Evolutionary conservation across 495 filamentous ascomycete genomes (phyloP), one percentile per base, ranked within the genome.

Genomic region (Pyrenula massariospora): DNA sequence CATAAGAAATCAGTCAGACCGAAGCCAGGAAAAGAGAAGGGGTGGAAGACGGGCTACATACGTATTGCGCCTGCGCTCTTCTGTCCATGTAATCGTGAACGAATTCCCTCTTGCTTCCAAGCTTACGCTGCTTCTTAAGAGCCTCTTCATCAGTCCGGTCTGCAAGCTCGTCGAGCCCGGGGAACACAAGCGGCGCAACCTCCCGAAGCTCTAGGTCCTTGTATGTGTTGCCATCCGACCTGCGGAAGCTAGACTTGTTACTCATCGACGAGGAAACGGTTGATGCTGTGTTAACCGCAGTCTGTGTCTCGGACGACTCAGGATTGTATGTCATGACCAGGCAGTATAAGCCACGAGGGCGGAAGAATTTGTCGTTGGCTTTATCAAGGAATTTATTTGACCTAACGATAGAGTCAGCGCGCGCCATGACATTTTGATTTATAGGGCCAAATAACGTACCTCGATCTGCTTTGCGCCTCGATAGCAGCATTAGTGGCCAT

Each of bases 291-390:
- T 76, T 70, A 31, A 70, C 63, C 2, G 60, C 48, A 12, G 62
- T 62, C 8, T 61, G 60, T 3, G 71, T 61, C 2, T 61, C 53
- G 2, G 60, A 51, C 0, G 63, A 64, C 11, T 76, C 68, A 1
- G 78, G 74, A 21, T 79, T 76, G 65, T 77, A 84, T 10, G 78
- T 78, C 77, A 86, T 80, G 31, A 86, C 67, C 3, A 85, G 63
- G 55, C 75, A 79, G 63, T 76, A 83, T 0, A 85, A 70, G 5
- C 82, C 83, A 19, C 74, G 77, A 0, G 82, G 82, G 24, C 68
- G 70, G 67, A 84, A 85, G 50, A 83, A 72, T 31, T 78, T 69
- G 5, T 76, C 65, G 65, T 85, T 85, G 63, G 82, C 75, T 54
- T 72, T 69, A 47, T 77, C 69, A 15, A 86, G 72, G 68, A 77